Percentiles rank a stretch among this genome's conserved stretches.
Conservation (phyloP, 768 basidiomycete species). For the Hericium alpestre region DNA sequence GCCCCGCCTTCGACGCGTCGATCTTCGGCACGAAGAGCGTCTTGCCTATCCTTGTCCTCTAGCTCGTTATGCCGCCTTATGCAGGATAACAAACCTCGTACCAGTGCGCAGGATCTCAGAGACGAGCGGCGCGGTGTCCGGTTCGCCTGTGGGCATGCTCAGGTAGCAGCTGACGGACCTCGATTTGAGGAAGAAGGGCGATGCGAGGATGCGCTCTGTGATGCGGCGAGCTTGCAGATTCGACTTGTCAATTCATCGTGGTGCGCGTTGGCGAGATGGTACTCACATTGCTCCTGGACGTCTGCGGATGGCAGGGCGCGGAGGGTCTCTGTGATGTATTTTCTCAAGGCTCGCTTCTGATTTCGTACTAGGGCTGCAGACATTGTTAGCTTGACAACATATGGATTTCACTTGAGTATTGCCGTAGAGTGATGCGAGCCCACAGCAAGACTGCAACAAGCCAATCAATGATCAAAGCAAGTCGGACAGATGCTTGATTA, state of each 20-base stretch:
- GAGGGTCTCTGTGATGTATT: slow-evolving; percentile 35
- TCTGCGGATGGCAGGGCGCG: slow-evolving; percentile 31
- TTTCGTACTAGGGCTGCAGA: slow-evolving; percentile 2
- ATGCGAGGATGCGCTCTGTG: slow-evolving; percentile 33
- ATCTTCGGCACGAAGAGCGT: slow-evolving; percentile 64
- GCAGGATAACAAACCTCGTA: slow-evolving; percentile 19
- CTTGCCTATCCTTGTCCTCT: slow-evolving; percentile 35
- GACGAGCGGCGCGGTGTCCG: slow-evolving; percentile 45
- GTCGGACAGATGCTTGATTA: too few species aligned
- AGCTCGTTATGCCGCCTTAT: background rate
- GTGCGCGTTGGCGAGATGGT: background rate
- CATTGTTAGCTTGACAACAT: background rate
- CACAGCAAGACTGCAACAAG: too few species aligned
- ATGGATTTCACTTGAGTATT: too few species aligned
- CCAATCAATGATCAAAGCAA: too few species aligned
- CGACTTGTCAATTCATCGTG: slow-evolving; percentile 2
- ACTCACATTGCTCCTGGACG: slow-evolving; percentile 52
- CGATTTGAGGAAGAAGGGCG: slow-evolving; percentile 40
- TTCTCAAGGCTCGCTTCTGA: slow-evolving; percentile 50
- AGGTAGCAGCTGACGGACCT: slow-evolving; percentile 62
- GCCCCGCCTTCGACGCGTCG: slow-evolving; percentile 25
- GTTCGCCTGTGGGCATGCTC: slow-evolving; percentile 68
- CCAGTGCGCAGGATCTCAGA: slow-evolving; percentile 44
- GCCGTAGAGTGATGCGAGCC: too few species aligned
- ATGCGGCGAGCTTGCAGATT: slow-evolving; percentile 34